Conservation (phyloP, 2,329 filamentous ascomycete genomes). For the Neofusicoccum parvum region DNA sequence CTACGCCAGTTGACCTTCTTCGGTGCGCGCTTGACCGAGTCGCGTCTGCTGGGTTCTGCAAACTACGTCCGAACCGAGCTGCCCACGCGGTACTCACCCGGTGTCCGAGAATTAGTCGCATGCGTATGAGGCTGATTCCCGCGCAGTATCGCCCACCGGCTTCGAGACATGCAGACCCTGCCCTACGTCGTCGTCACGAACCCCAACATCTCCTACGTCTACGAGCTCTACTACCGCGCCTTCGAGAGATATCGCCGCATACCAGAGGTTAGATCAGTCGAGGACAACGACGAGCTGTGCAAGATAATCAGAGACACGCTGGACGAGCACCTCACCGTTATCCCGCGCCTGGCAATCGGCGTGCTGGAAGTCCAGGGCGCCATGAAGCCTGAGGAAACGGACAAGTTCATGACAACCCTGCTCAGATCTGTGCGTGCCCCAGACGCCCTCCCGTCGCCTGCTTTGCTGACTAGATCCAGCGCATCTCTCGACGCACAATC, state of each 20-base stretch:
- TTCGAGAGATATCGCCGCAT: constrained; percentile 88
- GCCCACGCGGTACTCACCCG: constrained; percentile 66
- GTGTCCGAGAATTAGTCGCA: not conserved
- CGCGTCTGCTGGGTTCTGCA: constrained; percentile 85
- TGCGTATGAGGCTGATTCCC: constrained; percentile 1
- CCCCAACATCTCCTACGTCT: constrained; percentile 88
- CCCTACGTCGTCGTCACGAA: constrained; percentile 98
- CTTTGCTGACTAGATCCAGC: constrained; percentile 49
- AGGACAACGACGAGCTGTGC: constrained; percentile 90
- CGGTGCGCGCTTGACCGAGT: constrained; percentile 87
- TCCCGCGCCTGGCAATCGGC: constrained; percentile 91
- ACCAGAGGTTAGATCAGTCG: constrained; percentile 77
- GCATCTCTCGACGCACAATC: constrained; percentile 94
- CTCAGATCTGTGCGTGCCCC: constrained; percentile 68
- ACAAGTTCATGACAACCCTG: constrained; percentile 94
- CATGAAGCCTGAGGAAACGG: constrained; percentile 78
- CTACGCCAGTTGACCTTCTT: constrained; percentile 96
- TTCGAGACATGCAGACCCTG: constrained; percentile 95
- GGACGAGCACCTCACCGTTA: constrained; percentile 86
- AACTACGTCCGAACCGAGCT: constrained; percentile 97
- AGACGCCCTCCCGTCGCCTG: not conserved
- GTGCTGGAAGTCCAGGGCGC: constrained; percentile 86
- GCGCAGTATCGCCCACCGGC: constrained; percentile 79
- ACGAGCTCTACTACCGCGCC: constrained; percentile 95
- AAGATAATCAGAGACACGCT: constrained; percentile 76